Evolutionary conservation across 2,329 filamentous ascomycete genomes (phyloP).

Genomic region (Fusarium pilosicola): DNA sequence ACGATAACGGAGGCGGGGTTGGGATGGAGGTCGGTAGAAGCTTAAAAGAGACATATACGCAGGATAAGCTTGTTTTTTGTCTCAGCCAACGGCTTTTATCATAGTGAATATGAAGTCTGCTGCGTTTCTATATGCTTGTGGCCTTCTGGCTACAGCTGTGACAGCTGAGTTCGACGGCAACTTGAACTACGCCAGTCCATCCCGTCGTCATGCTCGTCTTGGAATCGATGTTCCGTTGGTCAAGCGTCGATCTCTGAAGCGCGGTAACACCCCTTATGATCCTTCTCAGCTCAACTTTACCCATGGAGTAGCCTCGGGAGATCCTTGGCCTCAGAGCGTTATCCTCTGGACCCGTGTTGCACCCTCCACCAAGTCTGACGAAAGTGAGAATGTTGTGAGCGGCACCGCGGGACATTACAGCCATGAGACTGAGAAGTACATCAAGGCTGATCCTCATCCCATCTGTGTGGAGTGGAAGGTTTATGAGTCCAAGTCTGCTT

Average conservation of each 20-base stretch:
- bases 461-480: constrained; percentile 76
- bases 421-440: constrained; percentile 58
- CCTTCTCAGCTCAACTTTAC: constrained; percentile 65
- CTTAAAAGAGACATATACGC: constrained; percentile 9
- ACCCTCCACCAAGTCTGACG: constrained; percentile 56
- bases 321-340: constrained; percentile 66
- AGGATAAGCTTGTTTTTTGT: not conserved
- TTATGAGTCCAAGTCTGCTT: constrained; percentile 51
- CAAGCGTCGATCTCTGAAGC: constrained; percentile 31
- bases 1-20: not conserved
- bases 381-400: constrained; percentile 48
- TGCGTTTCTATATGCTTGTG: not conserved
- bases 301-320: constrained; percentile 66
- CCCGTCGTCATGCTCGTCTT: constrained; percentile 69
- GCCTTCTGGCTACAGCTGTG: constrained; percentile 9
- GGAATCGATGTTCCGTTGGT: constrained; percentile 68
- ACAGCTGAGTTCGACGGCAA: constrained; percentile 54
- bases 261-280: constrained; percentile 3
- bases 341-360: constrained; percentile 63
- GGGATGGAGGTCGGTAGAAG: not conserved
- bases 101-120: constrained; percentile 15
- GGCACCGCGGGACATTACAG: constrained; percentile 57
- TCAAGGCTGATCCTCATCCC: constrained; percentile 56
- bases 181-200: constrained; percentile 75
- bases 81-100: not conserved